These are phyloP conservation scores for Microcera coccophila DNA, from an alignment of 2,329 filamentous ascomycete species.

Conservation along the genomic window DNA sequence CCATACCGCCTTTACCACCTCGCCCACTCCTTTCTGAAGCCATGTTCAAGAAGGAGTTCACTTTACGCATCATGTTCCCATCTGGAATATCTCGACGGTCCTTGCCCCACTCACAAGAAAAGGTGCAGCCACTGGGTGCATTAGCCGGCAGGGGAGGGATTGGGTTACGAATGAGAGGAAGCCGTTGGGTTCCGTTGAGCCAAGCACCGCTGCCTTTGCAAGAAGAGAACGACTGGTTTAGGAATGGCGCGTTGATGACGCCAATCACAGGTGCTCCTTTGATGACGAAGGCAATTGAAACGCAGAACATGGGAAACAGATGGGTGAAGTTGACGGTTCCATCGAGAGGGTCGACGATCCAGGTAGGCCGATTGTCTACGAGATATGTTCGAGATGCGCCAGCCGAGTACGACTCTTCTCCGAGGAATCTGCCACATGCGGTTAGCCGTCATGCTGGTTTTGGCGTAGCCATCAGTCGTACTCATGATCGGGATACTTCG, in stretches of 20 bases:
- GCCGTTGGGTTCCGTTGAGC: conserved; percentile 59
- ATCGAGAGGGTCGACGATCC: conserved; percentile 74
- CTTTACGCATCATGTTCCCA: conserved; percentile 67
- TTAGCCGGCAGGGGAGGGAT: conserved; percentile 58
- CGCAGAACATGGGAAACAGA: conserved; percentile 76
- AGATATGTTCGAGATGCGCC: conserved; percentile 65
- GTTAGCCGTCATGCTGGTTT: background rate
- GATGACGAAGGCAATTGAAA: conserved; percentile 68
- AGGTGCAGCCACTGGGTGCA: conserved; percentile 66
- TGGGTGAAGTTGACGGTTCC: conserved; percentile 81
- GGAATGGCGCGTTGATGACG: conserved; percentile 68
- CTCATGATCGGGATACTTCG: conserved; percentile 63
- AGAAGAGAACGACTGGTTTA: conserved; percentile 65
- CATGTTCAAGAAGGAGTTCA: conserved; percentile 73
- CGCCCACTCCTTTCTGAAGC: conserved; percentile 61
- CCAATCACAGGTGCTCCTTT: conserved; percentile 60
- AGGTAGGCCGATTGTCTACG: conserved; percentile 61
- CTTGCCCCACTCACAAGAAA: conserved; percentile 77
- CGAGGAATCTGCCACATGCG: conserved; percentile 57
- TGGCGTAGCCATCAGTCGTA: conserved; percentile 33
- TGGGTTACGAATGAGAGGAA: conserved; percentile 62
- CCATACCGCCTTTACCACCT: conserved; percentile 69
- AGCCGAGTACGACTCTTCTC: conserved; percentile 72
- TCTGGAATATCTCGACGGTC: conserved; percentile 63
- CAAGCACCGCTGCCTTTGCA: conserved; percentile 64